Base-by-base conservation (phyloP, 176 grass and related monocot genomes). In the Avena sativa region DNA sequence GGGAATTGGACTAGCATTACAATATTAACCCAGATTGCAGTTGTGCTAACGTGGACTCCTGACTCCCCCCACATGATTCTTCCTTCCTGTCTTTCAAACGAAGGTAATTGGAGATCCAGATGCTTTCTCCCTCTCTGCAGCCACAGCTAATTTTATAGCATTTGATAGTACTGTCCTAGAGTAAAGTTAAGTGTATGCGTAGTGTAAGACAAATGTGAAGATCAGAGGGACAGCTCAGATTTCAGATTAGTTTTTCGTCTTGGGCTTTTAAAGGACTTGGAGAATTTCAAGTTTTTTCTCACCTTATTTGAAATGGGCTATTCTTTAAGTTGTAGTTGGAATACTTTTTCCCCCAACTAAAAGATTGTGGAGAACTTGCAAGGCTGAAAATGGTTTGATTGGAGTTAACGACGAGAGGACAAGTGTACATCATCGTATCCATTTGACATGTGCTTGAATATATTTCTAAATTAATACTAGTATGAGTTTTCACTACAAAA, bases 1-100 rank as follows among this genome's bases (percentile, higher is more conserved):
- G 83, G 86, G 86, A 86, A 91, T 49, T 32, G 86, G 64, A n/a
- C 89, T 28, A 73, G 56, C 83, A 66, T 82, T 88, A 88, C 51
- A 83, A 6, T 65, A 6, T 65, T 91, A 88, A 65, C n/a, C 21
- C 13, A 72, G 71, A 88, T 79, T 48, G 74, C 71, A 70, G 72
- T 13, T 48, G 25, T 21, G 19, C 56, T 73, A 86, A 78, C 90
- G 71, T 86, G 90, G 47, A 86, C 47, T 83, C 14, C 86, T 92
- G 79, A 82, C 79, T 79, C 21, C 32, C 32, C 78, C 20, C 86
- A 92, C 90, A 89, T 92, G 90, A 58, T 59, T 74, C 82, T 46
- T 0, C 4, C 53, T 11, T 0, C 4, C 56, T 11, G 78, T 87
- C 67, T 60, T 87, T 68, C 51, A 30, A 87, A 84, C 56, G 38